Conservation (phyloP, 225 moss, liverwort and hornwort species). For the Physcomitrellopsis africana region DNA sequence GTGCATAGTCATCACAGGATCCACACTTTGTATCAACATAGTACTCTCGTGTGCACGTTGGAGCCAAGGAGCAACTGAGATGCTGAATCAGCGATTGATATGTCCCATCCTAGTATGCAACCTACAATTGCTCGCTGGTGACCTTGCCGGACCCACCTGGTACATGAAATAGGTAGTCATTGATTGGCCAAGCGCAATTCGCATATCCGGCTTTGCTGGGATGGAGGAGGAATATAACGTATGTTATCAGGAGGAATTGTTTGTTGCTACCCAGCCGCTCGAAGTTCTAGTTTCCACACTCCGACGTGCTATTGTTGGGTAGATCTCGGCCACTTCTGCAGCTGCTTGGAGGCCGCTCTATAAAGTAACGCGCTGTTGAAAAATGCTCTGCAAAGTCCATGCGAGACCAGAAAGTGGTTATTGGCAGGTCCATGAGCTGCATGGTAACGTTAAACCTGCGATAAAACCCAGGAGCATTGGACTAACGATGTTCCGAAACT, state of each 20-base stretch:
- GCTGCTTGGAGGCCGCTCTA: no score
- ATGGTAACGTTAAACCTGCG: background rate
- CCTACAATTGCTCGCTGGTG: background rate
- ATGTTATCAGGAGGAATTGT: conserved; percentile 9
- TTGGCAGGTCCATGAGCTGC: background rate
- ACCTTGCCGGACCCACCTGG: background rate
- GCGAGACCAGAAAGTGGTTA: background rate
- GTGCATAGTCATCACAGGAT: background rate
- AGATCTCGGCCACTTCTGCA: no score
- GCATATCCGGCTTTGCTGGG: conserved; percentile 10
- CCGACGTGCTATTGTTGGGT: no score
- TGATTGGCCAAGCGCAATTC: background rate
- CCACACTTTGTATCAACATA: conserved; percentile 30
- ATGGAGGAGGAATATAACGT: background rate
- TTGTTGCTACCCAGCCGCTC: background rate
- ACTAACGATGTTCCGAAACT: background rate
- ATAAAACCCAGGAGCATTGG: background rate
- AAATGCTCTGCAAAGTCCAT: no score
- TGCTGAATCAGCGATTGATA: conserved; percentile 1
- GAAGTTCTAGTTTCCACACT: background rate
- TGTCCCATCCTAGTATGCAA: background rate
- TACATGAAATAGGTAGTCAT: no score
- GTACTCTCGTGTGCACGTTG: conserved; percentile 26
- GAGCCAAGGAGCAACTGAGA: conserved; percentile 21
- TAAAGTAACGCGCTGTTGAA: no score